Conservation (phyloP, 2,329 filamentous ascomycete species). For the Pezicula neosporulosa region DNA sequence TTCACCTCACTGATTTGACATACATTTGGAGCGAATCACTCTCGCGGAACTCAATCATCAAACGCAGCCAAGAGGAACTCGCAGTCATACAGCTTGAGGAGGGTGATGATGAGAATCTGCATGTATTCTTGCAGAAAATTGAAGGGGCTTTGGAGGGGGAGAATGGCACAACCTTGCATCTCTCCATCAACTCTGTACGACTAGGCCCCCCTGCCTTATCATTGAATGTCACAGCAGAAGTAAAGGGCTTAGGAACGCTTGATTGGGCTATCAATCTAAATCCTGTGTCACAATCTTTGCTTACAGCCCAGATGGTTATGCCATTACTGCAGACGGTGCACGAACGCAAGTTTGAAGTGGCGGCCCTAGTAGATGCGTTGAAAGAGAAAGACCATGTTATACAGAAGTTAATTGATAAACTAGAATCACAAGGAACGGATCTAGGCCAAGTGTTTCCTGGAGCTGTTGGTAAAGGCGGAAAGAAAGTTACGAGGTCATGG, state of each 20-base stretch:
- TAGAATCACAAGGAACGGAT: conserved; percentile 47
- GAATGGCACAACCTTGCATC: conserved; percentile 38
- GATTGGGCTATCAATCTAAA: conserved; percentile 61
- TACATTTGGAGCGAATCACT: conserved; percentile 70
- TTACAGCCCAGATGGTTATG: conserved; percentile 42
- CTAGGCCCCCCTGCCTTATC: conserved; percentile 28
- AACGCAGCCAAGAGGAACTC: conserved; percentile 57
- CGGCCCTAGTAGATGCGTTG: conserved; percentile 39
- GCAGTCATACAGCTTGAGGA: conserved; percentile 73
- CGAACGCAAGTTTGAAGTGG: conserved; percentile 37
- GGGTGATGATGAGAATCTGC: conserved; percentile 59
- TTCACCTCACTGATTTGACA: conserved; percentile 69
- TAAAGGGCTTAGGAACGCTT: conserved; percentile 60
- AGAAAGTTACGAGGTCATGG: conserved; percentile 34
- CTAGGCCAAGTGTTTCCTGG: conserved; percentile 48
- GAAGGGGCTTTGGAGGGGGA: conserved; percentile 40
- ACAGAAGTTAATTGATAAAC: conserved; percentile 47
- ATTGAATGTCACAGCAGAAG: conserved; percentile 53
- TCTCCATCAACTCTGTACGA: conserved; percentile 41
- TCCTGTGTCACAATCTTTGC: conserved; percentile 28
- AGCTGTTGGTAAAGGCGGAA: conserved; percentile 28
- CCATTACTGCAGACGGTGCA: conserved; percentile 44
- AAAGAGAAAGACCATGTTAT: conserved; percentile 52
- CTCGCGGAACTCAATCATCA: conserved; percentile 57
- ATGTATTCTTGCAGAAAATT: conserved; percentile 63